Evolutionary conservation across 2,329 filamentous ascomycete species (phyloP).

Genomic region (Phaeosphaeria sp.): DNA sequence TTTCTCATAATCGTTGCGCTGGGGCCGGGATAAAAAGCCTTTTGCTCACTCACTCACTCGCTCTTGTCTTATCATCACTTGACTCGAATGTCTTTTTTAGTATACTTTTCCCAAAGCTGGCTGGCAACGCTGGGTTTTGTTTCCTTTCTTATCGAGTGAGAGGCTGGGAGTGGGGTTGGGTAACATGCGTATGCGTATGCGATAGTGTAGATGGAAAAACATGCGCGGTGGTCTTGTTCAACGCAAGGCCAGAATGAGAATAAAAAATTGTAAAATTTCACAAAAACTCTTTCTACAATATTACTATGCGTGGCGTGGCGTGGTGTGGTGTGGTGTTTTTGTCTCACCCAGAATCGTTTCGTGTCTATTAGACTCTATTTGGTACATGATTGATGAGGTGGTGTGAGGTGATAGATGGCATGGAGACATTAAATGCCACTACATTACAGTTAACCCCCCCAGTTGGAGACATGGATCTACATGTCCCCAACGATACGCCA

Average conservation of each 20-base stretch:
- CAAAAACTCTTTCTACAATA: neutral
- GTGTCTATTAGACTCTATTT: neutral
- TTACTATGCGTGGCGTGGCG: no score
- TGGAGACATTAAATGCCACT: neutral
- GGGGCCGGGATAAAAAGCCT: neutral
- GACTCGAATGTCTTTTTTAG: neutral
- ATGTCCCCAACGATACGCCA: neutral
- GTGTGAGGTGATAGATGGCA: neutral
- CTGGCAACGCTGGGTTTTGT: neutral
- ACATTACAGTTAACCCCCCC: neutral
- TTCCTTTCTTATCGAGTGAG: neutral
- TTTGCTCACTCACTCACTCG: neutral
- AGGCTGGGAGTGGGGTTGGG: neutral
- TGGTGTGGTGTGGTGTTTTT: neutral
- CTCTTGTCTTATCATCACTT: neutral
- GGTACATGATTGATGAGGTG: neutral
- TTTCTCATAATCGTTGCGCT: neutral
- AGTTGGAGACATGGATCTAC: neutral
- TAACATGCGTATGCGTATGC: neutral
- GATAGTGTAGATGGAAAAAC: no score
- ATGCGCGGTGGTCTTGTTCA: neutral
- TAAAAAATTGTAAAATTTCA: neutral
- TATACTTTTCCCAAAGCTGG: neutral
- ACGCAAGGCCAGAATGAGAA: neutral
- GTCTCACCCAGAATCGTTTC: neutral